These are phyloP conservation scores for Nematodospora valgi DNA, from an alignment of 805 yeast species.

Conservation along the genomic window DNA sequence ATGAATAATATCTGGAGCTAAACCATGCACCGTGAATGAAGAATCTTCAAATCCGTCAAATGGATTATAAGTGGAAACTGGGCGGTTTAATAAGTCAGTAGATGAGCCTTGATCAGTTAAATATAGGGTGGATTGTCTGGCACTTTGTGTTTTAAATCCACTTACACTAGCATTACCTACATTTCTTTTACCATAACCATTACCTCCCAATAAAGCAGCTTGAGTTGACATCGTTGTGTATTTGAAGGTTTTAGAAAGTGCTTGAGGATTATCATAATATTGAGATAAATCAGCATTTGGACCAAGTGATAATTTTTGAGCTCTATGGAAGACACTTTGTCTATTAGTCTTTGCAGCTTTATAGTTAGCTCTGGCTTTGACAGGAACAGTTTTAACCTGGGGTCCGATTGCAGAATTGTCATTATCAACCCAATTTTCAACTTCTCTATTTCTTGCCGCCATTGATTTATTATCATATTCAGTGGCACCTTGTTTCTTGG, in stretches of 20 bases:
- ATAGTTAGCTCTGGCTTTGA: slow-evolving; percentile 50
- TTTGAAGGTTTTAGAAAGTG: slow-evolving; percentile 36
- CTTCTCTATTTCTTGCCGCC: slow-evolving; percentile 59
- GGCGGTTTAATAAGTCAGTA: slow-evolving; percentile 30
- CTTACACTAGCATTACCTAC: slow-evolving; percentile 10
- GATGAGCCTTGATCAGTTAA: slow-evolving; percentile 31
- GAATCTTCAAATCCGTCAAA: slow-evolving; percentile 31
- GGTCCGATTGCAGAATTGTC: slow-evolving; percentile 41
- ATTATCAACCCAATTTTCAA: slow-evolving; percentile 86
- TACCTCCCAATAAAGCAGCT: slow-evolving; percentile 35
- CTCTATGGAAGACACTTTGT: slow-evolving; percentile 38
- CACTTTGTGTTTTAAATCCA: slow-evolving; percentile 12
- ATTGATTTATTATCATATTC: slow-evolving; percentile 55
- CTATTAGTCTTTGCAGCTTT: slow-evolving; percentile 32
- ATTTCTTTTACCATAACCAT: slow-evolving; percentile 13
- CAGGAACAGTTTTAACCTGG: slow-evolving; percentile 50
- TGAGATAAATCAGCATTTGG: slow-evolving; percentile 36
- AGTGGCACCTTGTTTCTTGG: slow-evolving; percentile 75
- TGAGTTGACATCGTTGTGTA: slow-evolving; percentile 69
- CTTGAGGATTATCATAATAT: slow-evolving; percentile 30
- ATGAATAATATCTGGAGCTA: slow-evolving; percentile 59
- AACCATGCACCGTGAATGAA: slow-evolving; percentile 37
- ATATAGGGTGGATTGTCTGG: slow-evolving; percentile 27
- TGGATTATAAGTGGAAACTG: slow-evolving; percentile 27
- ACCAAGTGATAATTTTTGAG: slow-evolving; percentile 29